Percentiles rank a stretch among this genome's conserved stretches.
These are phyloP conservation scores for Endotrypanum monterogeii DNA, from an alignment of 208 protist genomes.

Conservation along the genomic window DNA sequence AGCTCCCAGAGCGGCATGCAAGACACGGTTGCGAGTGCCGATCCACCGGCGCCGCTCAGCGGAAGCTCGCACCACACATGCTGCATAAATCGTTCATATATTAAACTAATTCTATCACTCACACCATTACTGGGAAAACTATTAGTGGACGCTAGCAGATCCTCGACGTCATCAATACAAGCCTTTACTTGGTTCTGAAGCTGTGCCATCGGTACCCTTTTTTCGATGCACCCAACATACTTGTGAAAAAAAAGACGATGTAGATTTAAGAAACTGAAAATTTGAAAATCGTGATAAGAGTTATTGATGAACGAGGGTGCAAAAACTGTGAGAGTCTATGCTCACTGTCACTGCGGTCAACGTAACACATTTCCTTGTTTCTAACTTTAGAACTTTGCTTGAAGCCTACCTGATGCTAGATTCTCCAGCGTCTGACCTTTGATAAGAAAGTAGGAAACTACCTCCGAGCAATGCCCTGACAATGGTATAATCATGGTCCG, in stretches of 20 bases:
- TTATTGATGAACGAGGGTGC: neutral
- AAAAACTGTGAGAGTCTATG: neutral
- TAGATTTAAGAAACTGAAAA: neutral
- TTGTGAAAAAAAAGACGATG: neutral
- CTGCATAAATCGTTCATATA: constrained; percentile 22
- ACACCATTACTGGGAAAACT: neutral
- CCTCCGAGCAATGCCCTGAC: neutral
- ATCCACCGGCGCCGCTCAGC: constrained; percentile 43
- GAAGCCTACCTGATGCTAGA: neutral
- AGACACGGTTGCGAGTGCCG: constrained; percentile 64
- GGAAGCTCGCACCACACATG: constrained; percentile 45
- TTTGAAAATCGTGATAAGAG: neutral
- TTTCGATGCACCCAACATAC: neutral
- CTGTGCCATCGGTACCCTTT: constrained; percentile 20
- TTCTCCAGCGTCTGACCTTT: neutral
- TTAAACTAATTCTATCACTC: neutral
- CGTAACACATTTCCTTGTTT: neutral
- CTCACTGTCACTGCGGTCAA: neutral
- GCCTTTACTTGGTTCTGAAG: constrained; percentile 29
- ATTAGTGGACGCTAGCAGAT: constrained; percentile 8
- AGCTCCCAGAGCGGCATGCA: constrained; percentile 87
- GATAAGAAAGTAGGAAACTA: neutral
- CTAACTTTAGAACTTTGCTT: neutral
- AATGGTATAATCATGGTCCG: no score
- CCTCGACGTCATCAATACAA: constrained; percentile 26